Evolutionary conservation across 1,284 basidiomycete genomes (phyloP), one percentile per base, ranked within the genome.

Genomic region (Singerocomus rubriflavus): DNA sequence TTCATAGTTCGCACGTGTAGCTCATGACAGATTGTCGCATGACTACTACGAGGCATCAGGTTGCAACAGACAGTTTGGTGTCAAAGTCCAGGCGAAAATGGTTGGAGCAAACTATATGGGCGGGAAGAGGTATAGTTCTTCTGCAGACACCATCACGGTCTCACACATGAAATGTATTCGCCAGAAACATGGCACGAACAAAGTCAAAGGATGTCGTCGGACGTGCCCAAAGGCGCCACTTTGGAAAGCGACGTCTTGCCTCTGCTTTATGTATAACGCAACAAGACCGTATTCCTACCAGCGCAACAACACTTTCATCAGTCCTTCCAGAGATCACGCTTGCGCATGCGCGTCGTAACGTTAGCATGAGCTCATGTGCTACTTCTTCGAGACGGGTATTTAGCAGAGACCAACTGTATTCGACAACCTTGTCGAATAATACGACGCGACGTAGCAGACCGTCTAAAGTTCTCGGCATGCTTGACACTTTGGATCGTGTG

Each of bases 51-150:
- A 21, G 21, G 21, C 21, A 2, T 11, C 48, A 29, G 31, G 31
- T 8, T 12, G 25, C 16, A 17, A 33, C 34, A 6, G 25, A 32
- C 37, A 25, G 13, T 37, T 30, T 27, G n/a, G 27, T 26, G 1
- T 46, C 29, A 5, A 37, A 26, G 34, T 13, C 26, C 14, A 45
- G 16, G n/a, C 36, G 13, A 46, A 35, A 38, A 69, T 65, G 67
- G 57, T 49, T 31, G 64, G 64, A 30, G 67, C 65, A 36, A 65
- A 69, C 47, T 65, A 65, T 32, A 69, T 69, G 64, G 64, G 64
- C 10, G 64, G 64, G 13, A 69, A 65, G 54, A 67, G 67, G 64
- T 69, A 7, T n/a, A 51, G 11, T 47, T 46, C 8, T 34, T 6
- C 27, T 29, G 13, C 27, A 32, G 8, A 21, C 7, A 27, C 5